These are phyloP conservation scores for Gyrodon lividus DNA, from an alignment of 768 basidiomycete genomes.

Conservation along the genomic window DNA sequence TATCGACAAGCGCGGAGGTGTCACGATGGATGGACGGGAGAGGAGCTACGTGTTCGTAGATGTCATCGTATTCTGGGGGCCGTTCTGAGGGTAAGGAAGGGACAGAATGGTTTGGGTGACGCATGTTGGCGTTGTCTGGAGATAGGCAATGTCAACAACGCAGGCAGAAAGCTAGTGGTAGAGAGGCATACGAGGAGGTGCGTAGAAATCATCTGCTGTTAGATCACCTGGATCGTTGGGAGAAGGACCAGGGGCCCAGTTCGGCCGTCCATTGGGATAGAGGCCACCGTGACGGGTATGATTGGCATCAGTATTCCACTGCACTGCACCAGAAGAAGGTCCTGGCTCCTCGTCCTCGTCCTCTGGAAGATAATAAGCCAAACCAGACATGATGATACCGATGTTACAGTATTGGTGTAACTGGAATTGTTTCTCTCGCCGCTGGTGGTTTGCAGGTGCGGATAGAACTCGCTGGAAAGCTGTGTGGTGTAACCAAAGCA, in stretches of 20 bases:
- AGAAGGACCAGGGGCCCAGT: slow-evolving; percentile 2
- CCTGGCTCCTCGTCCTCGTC: slow-evolving; percentile 6
- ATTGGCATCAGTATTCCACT: background rate
- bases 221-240: slow-evolving; percentile 4
- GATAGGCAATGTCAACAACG: slow-evolving; percentile 6
- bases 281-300: background rate
- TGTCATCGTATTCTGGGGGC: slow-evolving; percentile 32
- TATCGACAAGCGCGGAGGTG: slow-evolving; percentile 45
- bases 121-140: slow-evolving; percentile 34
- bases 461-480: background rate
- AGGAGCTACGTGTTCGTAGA: slow-evolving; percentile 22
- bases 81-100: slow-evolving; percentile 44
- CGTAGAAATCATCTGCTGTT: slow-evolving; percentile 18
- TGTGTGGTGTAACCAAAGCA: background rate
- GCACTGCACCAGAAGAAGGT: slow-evolving; percentile 5
- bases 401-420: background rate
- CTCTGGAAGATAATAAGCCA: slow-evolving; percentile 30
- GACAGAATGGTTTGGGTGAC: slow-evolving; percentile 48
- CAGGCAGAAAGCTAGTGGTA: background rate
- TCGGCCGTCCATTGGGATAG: slow-evolving; percentile 7
- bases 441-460: background rate
- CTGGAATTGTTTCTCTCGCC: background rate
- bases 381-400: slow-evolving; percentile 25
- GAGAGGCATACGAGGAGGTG: slow-evolving; percentile 20
- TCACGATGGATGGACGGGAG: slow-evolving; percentile 39